Evolutionary conservation across 2,329 filamentous ascomycete genomes (phyloP).

Genomic region (Graphiopsis chlorocephala): DNA sequence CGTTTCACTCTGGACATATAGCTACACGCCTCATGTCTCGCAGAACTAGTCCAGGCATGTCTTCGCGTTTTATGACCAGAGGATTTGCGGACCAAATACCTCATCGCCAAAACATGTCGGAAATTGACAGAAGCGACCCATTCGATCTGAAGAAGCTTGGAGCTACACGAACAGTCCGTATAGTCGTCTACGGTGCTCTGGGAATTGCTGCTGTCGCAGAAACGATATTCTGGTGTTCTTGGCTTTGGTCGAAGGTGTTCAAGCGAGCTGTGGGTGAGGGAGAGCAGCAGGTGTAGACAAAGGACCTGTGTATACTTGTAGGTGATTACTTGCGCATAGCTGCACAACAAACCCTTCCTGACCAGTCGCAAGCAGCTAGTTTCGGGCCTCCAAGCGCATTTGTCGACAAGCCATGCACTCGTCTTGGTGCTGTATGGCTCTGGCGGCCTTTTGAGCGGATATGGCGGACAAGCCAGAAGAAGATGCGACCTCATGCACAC

Average conservation of each 20-base stretch:
- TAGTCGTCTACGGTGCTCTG: background rate
- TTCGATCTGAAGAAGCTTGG: background rate
- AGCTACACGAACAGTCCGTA: background rate
- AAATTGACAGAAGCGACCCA: background rate
- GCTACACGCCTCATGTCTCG: background rate
- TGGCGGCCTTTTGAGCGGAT: background rate
- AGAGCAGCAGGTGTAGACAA: background rate
- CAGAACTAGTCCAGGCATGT: background rate
- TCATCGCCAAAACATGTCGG: background rate
- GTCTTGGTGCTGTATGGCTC: background rate
- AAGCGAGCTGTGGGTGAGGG: background rate
- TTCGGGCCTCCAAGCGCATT: background rate
- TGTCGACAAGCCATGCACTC: background rate
- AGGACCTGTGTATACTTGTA: background rate
- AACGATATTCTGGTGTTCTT: constrained; percentile 2
- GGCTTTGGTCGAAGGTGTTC: background rate
- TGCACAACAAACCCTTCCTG: background rate
- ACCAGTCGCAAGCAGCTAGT: background rate
- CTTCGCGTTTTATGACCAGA: background rate
- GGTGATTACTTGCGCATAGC: background rate
- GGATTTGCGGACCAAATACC: background rate
- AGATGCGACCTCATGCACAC: background rate
- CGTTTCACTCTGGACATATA: background rate
- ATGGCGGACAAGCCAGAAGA: background rate
- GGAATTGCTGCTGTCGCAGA: constrained; percentile 3